These are phyloP conservation scores for Penicillium sp. DNA, from an alignment of 2,329 filamentous ascomycete genomes.

Conservation along the genomic window DNA sequence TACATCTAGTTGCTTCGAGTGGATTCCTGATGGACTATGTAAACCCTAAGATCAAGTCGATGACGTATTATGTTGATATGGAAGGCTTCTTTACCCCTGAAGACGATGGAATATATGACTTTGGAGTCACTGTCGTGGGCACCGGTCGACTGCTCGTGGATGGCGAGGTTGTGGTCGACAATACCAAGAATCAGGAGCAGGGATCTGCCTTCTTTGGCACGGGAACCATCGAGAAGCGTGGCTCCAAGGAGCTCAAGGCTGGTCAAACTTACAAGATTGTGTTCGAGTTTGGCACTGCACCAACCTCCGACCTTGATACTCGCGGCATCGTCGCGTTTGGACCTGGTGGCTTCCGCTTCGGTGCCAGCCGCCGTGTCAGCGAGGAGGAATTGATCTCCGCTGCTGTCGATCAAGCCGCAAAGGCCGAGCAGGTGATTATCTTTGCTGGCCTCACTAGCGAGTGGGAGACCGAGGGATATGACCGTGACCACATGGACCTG, in stretches of 20 bases:
- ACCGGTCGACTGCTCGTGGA: conserved; percentile 69
- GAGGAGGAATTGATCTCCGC: conserved; percentile 64
- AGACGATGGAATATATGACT: conserved; percentile 65
- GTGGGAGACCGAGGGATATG: conserved; percentile 78
- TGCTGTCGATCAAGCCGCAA: conserved; percentile 69
- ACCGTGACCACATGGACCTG: conserved; percentile 62
- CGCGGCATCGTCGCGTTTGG: conserved; percentile 56
- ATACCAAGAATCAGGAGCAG: conserved; percentile 65
- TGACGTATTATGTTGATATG: conserved; percentile 64
- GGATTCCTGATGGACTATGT: conserved; percentile 59
- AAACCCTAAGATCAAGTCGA: conserved; percentile 57
- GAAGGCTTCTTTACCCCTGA: conserved; percentile 65
- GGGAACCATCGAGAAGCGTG: conserved; percentile 67
- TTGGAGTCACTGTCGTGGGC: conserved; percentile 68
- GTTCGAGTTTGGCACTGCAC: conserved; percentile 64
- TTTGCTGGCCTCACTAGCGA: conserved; percentile 78
- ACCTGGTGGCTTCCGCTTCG: conserved; percentile 65
- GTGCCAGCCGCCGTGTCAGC: conserved; percentile 63
- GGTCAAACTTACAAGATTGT: conserved; percentile 63
- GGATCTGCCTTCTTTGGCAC: conserved; percentile 69
- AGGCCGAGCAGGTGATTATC: conserved; percentile 76
- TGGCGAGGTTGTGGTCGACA: conserved; percentile 66
- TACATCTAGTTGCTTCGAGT: conserved; percentile 49
- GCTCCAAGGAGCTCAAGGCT: conserved; percentile 60
- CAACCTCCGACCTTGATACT: conserved; percentile 61